Conservation (phyloP, 495 filamentous ascomycete species). For the Lophiotrema nucula region DNA sequence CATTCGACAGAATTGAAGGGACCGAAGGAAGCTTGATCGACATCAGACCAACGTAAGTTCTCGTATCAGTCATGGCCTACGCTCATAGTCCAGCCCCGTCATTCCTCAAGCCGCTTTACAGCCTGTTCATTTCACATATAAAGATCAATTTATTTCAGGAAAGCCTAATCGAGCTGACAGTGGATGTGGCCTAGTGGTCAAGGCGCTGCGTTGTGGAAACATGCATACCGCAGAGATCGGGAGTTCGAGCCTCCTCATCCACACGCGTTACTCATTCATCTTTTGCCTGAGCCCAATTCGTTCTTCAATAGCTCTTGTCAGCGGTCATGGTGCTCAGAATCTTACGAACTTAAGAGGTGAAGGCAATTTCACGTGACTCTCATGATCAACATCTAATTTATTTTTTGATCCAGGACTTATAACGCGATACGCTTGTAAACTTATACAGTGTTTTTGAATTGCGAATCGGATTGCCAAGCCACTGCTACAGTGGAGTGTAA, state of each 20-base stretch:
- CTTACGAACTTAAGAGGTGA: neutral
- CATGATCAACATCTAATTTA: neutral
- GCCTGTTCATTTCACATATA: neutral
- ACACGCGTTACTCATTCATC: neutral
- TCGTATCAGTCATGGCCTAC: neutral
- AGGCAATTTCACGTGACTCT: neutral
- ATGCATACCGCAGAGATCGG: neutral
- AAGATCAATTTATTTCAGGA: neutral
- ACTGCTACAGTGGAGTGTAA: too few relatives aligned
- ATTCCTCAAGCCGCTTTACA: neutral
- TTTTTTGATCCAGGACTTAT: neutral
- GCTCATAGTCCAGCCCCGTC: neutral
- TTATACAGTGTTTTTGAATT: too few relatives aligned
- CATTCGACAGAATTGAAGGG: constrained; percentile 17
- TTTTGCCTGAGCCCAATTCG: neutral
- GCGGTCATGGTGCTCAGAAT: neutral
- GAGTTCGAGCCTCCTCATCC: neutral
- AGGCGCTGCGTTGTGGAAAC: neutral
- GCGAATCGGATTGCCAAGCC: too few relatives aligned
- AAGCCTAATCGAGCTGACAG: too few relatives aligned
- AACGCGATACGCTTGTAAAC: neutral
- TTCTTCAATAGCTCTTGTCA: neutral
- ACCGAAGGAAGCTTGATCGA: neutral
- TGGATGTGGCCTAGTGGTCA: neutral
- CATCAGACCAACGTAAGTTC: too few relatives aligned